phyloP scores from a whole-genome alignment of 108 stramenopile species.

The Pseudonitzschia pungens region DNA sequence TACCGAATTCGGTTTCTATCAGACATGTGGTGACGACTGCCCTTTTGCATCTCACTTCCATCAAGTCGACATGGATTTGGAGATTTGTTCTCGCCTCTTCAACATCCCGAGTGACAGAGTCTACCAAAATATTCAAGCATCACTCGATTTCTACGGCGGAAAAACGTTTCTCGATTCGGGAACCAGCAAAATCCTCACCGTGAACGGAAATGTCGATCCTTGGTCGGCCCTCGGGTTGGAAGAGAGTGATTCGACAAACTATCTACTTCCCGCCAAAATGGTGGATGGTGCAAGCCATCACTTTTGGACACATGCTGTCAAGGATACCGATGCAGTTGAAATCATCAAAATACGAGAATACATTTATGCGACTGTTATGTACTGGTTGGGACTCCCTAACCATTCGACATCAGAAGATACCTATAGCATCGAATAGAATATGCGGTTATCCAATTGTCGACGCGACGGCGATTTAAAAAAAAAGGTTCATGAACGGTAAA shows the following conservation, averaged over 20 bases:
- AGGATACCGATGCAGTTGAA: slow-evolving; percentile 50
- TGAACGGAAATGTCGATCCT: slow-evolving; percentile 93
- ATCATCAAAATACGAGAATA: slow-evolving; percentile 48
- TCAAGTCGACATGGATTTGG: slow-evolving; percentile 65
- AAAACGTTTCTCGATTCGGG: slow-evolving; percentile 38
- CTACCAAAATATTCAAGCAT: slow-evolving; percentile 51
- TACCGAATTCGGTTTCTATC: slow-evolving; percentile 95
- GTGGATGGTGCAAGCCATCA: slow-evolving; percentile 83
- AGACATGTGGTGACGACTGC: slow-evolving; percentile 83
- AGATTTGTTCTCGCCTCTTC: slow-evolving; percentile 69
- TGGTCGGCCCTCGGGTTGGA: slow-evolving; percentile 81
- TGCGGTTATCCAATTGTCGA: too few species aligned
- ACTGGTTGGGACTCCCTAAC: slow-evolving; percentile 48
- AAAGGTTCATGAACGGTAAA: too few species aligned
- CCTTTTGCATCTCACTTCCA: slow-evolving; percentile 84
- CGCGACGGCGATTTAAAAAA: too few species aligned
- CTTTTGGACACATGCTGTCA: slow-evolving; percentile 79
- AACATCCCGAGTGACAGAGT: slow-evolving; percentile 55
- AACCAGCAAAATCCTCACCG: slow-evolving; percentile 69
- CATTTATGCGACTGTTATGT: slow-evolving; percentile 55
- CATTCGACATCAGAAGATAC: too few species aligned
- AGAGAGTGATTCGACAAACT: slow-evolving; percentile 13
- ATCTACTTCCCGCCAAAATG: slow-evolving; percentile 36
- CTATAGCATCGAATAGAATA: too few species aligned
- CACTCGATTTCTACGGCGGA: slow-evolving; percentile 82